Evolutionary conservation across 1,139 yeast species (phyloP), one percentile per base, ranked within the genome.

Genomic region (Diutina pseudorugosa): DNA sequence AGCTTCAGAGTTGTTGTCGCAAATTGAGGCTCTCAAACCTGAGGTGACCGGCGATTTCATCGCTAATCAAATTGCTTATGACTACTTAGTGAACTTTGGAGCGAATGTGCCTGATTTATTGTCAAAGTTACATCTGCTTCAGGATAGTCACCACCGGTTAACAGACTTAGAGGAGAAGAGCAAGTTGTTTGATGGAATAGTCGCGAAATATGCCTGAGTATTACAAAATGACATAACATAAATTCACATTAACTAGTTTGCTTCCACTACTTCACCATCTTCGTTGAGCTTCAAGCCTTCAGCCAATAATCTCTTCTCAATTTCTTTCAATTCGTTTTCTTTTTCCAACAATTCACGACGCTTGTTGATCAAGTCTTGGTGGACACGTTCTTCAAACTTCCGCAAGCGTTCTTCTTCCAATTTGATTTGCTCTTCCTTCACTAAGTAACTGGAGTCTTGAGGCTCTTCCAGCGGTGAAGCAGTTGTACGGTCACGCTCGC

Each of bases 381-480:
- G 96, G 23, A 93, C 96, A 59, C 96, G 77, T 64, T 84, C 88
- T 67, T 85, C 94, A 62, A 84, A 85, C 53, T 86, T 87, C 63
- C 74, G 80, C 61, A 85, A 73, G 65, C 93, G 77, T 65, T 85
- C 93, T 67, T 85, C 93, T 65, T 85, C 94, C 54, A 84, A 71
- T 64, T 83, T 80, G 60, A 85, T 85, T 65, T 85, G 93, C 64
- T 85, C 93, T 65, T 85, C 94, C 68, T 86, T 84, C 51, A 82
- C 79, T 60, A 79, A 61, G 61, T 82, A 83, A 56, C 66, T 69
- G 9, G 71, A 21, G 41, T 50, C 36, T 6, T 25, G 64, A 36
- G 77, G 77, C 52, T 72, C 75, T 47, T 68, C 65, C 30, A 20
- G 19, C 23, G 50, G 16, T n/a, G 42, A n/a, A 30, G 36, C 36